Conservation (phyloP, 1,139 yeast genomes). For the Debaryomyces fabryi region DNA sequence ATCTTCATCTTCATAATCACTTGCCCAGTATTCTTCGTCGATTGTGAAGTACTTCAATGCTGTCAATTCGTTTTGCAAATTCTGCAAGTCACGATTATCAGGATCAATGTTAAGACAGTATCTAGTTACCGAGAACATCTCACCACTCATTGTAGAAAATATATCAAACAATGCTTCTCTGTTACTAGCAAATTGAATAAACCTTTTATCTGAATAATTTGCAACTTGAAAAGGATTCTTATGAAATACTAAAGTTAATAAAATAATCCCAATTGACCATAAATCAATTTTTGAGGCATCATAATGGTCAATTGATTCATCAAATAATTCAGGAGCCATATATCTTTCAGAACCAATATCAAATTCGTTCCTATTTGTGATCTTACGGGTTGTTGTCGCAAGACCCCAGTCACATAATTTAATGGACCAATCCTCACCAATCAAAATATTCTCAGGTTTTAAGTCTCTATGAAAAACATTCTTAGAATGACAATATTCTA, state of each 20-base stretch:
- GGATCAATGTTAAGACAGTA: constrained; percentile 86
- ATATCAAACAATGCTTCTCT: constrained; percentile 92
- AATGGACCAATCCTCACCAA: constrained; percentile 77
- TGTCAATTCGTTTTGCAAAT: constrained; percentile 61
- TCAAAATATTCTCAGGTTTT: constrained; percentile 86
- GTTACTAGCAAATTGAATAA: constrained; percentile 82
- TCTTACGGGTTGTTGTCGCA: constrained; percentile 67
- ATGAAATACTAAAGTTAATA: constrained; percentile 84
- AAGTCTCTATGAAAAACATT: constrained; percentile 85
- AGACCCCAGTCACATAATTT: constrained; percentile 92
- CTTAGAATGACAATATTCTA: constrained; percentile 72
- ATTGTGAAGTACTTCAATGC: constrained; percentile 73
- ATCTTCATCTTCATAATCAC: constrained; percentile 48
- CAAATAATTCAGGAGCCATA: constrained; percentile 95
- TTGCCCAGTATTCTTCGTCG: constrained; percentile 70
- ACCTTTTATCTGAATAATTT: constrained; percentile 79
- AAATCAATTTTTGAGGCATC: constrained; percentile 88
- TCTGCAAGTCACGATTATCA: constrained; percentile 67
- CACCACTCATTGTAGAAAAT: constrained; percentile 86
- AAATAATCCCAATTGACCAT: constrained; percentile 90
- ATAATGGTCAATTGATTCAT: constrained; percentile 60
- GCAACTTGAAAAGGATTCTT: constrained; percentile 90
- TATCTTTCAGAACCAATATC: constrained; percentile 94
- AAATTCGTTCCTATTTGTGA: constrained; percentile 62
- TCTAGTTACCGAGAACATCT: constrained; percentile 80